Evolutionary conservation across 495 filamentous ascomycete genomes (phyloP), one percentile per base, ranked within the genome.

Genomic region (Penicillium canariense): DNA sequence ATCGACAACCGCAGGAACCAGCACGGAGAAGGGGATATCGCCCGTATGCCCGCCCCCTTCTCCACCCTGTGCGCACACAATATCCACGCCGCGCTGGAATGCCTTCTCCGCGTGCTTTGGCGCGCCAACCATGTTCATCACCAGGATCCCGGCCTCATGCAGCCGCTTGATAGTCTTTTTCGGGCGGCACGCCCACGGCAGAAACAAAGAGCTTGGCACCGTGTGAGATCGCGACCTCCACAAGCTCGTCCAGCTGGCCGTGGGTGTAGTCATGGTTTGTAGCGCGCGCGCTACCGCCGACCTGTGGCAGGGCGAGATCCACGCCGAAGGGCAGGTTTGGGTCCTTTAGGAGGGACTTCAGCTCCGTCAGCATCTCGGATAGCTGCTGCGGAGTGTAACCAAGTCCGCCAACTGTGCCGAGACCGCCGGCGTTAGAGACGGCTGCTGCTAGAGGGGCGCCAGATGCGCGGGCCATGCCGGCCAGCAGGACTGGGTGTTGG

Each of bases 121-220:
- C 45, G 86, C 83, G 0, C 91, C 91, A n/a, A 95, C 90, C 91
- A 96, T 96, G 66, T 95, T 96, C 90, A 95, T 95, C 20, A 95
- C 76, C 42, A 93, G 64, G 27, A 96, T 85, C 1, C 87, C 88
- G 0, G 84, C 87, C 9, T 76, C 76, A 61, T 96, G 91, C 18
- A 96, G 74, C 32, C 80, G 67, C 62, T 88, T 82, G 27, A 96
- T 82, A 3, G 88, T 80, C 36, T 67, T 70, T n/a, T 47, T 73
- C 72, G 0, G 90, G 89, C 11, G 90, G 90, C 2, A 95, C 86
- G 14, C 91, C 91, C 0, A 96, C 89, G 0, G 91, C 91, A 35
- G 74, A 82, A 48, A 95, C 88, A 65, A 96, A 96, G 45, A 95
- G 72, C 68, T 75, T 82, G n/a, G 90, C 85, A 23, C 87, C 84